Conservation (phyloP, 306 rosid species). For the Corylus avellana region DNA sequence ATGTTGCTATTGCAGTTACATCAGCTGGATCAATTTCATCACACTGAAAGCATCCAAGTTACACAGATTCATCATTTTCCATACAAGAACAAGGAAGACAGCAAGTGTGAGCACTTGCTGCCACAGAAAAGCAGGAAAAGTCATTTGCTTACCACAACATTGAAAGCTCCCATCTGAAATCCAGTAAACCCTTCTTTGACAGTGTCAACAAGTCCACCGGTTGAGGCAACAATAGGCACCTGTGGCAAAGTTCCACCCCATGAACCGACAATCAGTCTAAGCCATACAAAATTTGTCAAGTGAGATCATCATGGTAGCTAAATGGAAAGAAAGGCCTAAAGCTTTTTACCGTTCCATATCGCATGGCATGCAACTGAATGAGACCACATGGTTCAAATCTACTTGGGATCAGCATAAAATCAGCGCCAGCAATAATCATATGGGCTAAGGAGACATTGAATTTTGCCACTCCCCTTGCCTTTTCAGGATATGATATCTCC, state of each 20-base stretch:
- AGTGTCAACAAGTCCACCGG: constrained; percentile 85
- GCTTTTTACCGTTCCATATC: constrained; percentile 65
- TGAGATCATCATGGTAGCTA: neutral
- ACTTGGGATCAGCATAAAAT: constrained; percentile 72
- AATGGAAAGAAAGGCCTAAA: constrained; percentile 6
- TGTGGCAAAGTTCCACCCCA: constrained; percentile 14
- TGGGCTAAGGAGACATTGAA: constrained; percentile 75
- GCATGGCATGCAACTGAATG: constrained; percentile 89
- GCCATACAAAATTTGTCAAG: neutral
- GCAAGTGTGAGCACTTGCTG: neutral
- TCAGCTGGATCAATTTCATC: constrained; percentile 70
- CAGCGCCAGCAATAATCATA: constrained; percentile 76
- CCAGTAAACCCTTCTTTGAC: constrained; percentile 86
- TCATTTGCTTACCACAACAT: constrained; percentile 56
- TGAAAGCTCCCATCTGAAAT: constrained; percentile 85
- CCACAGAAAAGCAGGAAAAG: neutral
- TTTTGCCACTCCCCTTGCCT: constrained; percentile 74
- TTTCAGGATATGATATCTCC: constrained; percentile 59
- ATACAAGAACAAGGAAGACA: neutral
- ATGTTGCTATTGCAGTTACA: constrained; percentile 53
- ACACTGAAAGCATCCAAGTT: constrained; percentile 44
- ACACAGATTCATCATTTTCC: neutral
- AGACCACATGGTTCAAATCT: constrained; percentile 91
- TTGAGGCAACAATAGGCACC: constrained; percentile 84
- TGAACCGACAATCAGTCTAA: neutral